Conservation (phyloP, 23 red algal genomes). For the Chondrus crispus region DNA sequence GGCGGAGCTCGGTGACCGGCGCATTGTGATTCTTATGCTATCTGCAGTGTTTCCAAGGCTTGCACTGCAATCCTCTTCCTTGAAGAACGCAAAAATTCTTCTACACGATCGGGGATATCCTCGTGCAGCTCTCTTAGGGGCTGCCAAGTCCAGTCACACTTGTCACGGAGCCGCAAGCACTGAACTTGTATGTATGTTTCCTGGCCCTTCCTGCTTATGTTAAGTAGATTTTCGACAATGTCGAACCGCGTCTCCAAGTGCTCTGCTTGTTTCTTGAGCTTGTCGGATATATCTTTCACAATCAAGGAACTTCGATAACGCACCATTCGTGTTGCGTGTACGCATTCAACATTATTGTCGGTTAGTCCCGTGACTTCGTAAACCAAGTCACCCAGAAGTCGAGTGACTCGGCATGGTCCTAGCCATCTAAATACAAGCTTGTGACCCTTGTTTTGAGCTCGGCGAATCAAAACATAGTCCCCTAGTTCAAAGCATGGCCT, state of each 20-base stretch:
- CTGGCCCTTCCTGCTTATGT: not conserved
- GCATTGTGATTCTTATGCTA: no score
- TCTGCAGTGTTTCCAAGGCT: no score
- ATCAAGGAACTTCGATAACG: not conserved
- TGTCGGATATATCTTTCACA: not conserved
- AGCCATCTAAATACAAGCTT: not conserved
- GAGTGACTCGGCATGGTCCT: not conserved
- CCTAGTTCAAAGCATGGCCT: not conserved
- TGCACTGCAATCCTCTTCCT: no score
- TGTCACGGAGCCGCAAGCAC: not conserved
- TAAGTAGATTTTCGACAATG: not conserved
- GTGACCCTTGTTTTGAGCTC: not conserved
- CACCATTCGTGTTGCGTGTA: not conserved
- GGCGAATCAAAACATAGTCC: not conserved
- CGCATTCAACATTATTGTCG: not conserved
- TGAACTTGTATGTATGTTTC: not conserved
- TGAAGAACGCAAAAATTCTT: no score
- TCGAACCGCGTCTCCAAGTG: not conserved
- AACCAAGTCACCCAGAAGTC: not conserved
- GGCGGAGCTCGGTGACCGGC: no score
- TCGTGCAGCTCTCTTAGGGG: not conserved
- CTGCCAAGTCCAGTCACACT: slow-evolving; percentile 14
- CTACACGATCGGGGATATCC: slow-evolving; percentile 3
- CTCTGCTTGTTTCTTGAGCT: not conserved
- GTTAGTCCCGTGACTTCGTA: not conserved